Percentiles rank a stretch among this genome's conserved stretches.
Conservation (phyloP, 495 filamentous ascomycete species). For the Aspergillus saccharolyticus region DNA sequence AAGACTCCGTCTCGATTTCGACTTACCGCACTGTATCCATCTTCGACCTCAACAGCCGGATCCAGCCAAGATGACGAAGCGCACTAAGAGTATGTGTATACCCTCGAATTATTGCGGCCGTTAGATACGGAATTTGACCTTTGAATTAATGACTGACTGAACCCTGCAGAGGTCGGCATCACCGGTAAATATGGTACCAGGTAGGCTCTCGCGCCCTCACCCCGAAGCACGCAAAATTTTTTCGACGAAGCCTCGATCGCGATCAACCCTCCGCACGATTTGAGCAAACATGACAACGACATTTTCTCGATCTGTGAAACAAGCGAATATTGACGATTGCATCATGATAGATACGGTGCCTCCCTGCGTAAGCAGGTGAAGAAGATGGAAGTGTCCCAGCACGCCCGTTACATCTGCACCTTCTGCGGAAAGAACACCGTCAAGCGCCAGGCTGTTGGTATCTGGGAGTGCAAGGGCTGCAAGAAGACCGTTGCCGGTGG, state of each 20-base stretch:
- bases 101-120: background rate
- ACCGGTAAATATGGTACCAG: constrained; percentile 68
- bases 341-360: constrained; percentile 78
- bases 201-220: constrained; percentile 40
- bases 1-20: constrained; percentile 35
- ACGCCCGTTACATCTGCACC: constrained; percentile 81
- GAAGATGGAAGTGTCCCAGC: constrained; percentile 99
- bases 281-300: constrained; percentile 10
- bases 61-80: constrained; percentile 80
- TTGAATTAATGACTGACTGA: constrained; percentile 29
- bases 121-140: background rate
- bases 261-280: constrained; percentile 14
- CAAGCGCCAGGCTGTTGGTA: constrained; percentile 86
- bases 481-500: constrained; percentile 94
- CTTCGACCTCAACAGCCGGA: constrained; percentile 42
- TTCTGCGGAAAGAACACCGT: constrained; percentile 96
- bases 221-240: constrained; percentile 14
- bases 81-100: constrained; percentile 71
- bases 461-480: constrained; percentile 94
- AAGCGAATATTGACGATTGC: constrained; percentile 27
- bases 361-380: constrained; percentile 99
- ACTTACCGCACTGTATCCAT: constrained; percentile 40
- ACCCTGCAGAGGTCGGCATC: constrained; percentile 71
- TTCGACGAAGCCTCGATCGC: constrained; percentile 22
- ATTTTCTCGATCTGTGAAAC: constrained; percentile 8